These are phyloP conservation scores for Auriscalpium microsporum DNA, from an alignment of 768 basidiomycete species.

Conservation along the genomic window DNA sequence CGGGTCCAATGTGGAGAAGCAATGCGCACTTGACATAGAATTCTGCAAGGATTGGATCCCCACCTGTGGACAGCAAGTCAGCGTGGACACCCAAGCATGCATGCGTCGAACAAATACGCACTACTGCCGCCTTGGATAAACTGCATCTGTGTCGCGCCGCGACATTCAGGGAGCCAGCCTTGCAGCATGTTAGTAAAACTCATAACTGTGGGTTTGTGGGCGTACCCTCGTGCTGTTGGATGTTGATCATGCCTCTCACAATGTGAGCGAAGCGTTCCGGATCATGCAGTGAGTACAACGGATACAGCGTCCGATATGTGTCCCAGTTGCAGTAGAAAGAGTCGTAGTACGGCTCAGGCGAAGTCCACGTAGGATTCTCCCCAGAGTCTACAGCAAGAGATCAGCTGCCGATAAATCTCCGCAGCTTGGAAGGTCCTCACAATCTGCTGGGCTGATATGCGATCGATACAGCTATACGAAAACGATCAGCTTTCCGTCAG, in stretches of 20 bases:
- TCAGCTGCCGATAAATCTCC: not conserved
- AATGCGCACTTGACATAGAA: slow-evolving; percentile 51
- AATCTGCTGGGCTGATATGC: slow-evolving; percentile 58
- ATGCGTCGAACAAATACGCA: slow-evolving; percentile 14
- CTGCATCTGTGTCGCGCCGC: slow-evolving; percentile 43
- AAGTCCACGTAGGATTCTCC: slow-evolving; percentile 58
- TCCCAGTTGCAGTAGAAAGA: slow-evolving; percentile 72
- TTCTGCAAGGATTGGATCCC: slow-evolving; percentile 54
- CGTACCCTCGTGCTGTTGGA: slow-evolving; percentile 55
- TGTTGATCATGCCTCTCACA: slow-evolving; percentile 58
- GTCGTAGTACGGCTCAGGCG: slow-evolving; percentile 58
- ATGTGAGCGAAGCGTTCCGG: slow-evolving; percentile 49
- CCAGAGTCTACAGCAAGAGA: slow-evolving; percentile 37
- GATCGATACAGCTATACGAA: slow-evolving; percentile 42
- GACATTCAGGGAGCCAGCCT: slow-evolving; percentile 65
- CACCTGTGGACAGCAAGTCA: slow-evolving; percentile 31
- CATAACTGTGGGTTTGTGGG: not conserved
- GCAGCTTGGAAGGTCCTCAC: slow-evolving; percentile 26
- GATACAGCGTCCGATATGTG: slow-evolving; percentile 53
- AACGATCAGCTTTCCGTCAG: not conserved
- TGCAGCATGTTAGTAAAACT: not conserved
- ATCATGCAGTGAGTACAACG: slow-evolving; percentile 57
- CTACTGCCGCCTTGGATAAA: slow-evolving; percentile 56
- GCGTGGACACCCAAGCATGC: not conserved
- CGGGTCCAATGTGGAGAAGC: not conserved